These are phyloP conservation scores for Heliamphora pulchella DNA, from an alignment of 179 eudicot species.

Conservation along the genomic window DNA sequence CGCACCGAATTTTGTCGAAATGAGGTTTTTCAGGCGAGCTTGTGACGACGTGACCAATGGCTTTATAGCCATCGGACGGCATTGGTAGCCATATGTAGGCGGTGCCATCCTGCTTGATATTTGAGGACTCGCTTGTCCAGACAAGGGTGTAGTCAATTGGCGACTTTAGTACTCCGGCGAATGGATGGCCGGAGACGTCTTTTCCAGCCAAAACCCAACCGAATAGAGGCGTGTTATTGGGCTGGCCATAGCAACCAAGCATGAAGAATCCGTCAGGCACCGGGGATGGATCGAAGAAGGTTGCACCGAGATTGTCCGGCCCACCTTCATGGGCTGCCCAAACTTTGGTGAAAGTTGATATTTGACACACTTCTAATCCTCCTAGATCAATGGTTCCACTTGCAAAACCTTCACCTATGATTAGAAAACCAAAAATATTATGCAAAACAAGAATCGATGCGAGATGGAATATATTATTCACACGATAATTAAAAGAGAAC, in stretches of 20 bases:
- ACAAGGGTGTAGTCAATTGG: constrained; percentile 66
- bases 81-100: constrained; percentile 75
- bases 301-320: constrained; percentile 55
- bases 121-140: constrained; percentile 47
- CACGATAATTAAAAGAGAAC: not conserved
- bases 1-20: constrained; percentile 52
- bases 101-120: constrained; percentile 38
- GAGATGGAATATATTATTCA: not conserved
- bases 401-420: constrained; percentile 49
- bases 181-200: constrained; percentile 22
- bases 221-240: constrained; percentile 46
- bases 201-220: constrained; percentile 71
- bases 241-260: constrained; percentile 73
- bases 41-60: constrained; percentile 60
- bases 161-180: constrained; percentile 23
- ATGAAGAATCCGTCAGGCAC: constrained; percentile 65
- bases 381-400: constrained; percentile 73
- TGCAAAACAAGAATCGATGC: no score
- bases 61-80: constrained; percentile 62
- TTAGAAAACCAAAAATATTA: not conserved
- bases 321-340: constrained; percentile 78
- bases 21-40: constrained; percentile 56
- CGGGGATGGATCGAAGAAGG: constrained; percentile 59
- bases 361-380: constrained; percentile 50
- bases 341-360: constrained; percentile 48